phyloP scores from a whole-genome alignment of 1,139 yeast genomes.

The Scheffersomyces segobiensis region DNA sequence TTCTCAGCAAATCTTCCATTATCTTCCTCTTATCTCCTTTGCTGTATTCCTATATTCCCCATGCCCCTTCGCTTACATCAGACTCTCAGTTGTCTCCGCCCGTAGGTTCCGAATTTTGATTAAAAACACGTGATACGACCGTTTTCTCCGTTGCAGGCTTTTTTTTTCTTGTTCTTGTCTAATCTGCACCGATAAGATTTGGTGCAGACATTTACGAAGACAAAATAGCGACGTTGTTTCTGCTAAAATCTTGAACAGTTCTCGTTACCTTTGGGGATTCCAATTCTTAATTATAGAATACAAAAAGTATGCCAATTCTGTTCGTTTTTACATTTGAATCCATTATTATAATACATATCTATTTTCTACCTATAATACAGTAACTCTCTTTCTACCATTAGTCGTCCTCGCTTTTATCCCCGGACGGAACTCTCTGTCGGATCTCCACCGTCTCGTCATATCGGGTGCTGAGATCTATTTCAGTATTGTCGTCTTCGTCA shows the following conservation, averaged over 20 bases:
- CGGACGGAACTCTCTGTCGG: constrained; percentile 36
- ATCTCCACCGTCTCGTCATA: constrained; percentile 6
- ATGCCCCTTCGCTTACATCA: not conserved
- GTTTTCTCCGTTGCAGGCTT: not conserved
- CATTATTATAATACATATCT: not conserved
- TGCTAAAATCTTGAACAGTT: not conserved
- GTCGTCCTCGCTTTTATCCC: constrained; percentile 12
- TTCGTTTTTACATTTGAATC: not conserved
- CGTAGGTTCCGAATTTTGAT: not conserved
- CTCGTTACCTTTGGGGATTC: not conserved
- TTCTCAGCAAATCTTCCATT: not conserved
- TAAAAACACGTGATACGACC: not conserved
- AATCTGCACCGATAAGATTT: not conserved
- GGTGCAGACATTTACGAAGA: not conserved
- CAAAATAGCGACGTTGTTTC: not conserved
- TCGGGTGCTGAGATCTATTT: constrained; percentile 1
- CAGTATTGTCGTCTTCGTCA: constrained; percentile 5
- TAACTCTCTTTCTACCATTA: not conserved
- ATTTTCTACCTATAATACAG: not conserved
- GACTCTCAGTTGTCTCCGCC: not conserved
- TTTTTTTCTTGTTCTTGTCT: not conserved
- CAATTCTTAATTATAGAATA: not conserved
- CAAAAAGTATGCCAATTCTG: not conserved
- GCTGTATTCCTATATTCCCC: not conserved
- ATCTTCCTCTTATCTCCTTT: not conserved